Conservation (phyloP, 345 rosid species). For the Populus pruinosa region DNA sequence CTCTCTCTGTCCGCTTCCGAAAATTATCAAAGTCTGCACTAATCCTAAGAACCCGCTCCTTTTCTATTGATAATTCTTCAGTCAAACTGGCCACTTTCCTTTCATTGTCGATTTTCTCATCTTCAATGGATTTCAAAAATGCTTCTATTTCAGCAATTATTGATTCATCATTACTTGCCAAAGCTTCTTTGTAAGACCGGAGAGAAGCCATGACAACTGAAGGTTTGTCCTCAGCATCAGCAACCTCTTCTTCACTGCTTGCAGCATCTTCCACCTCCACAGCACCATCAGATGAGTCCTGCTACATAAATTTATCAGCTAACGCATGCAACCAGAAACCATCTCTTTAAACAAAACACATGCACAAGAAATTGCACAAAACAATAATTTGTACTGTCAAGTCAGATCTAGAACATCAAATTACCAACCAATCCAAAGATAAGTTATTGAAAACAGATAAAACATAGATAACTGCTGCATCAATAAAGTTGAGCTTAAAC, state of each 20-base stretch:
- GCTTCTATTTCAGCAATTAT: conserved; percentile 65
- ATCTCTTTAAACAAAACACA: background rate
- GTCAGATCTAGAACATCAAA: background rate
- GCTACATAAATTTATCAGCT: conserved; percentile 31
- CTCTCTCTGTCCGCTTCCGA: conserved; percentile 88
- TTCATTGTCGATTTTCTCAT: conserved; percentile 54
- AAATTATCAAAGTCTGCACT: conserved; percentile 97
- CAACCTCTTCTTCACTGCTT: conserved; percentile 29
- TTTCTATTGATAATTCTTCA: conserved; percentile 62
- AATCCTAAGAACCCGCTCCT: conserved; percentile 72
- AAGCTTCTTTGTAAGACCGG: conserved; percentile 61
- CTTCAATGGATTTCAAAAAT: conserved; percentile 62
- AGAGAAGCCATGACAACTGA: conserved; percentile 47
- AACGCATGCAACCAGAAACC: background rate
- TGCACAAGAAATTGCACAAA: background rate
- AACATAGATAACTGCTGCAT: too few species aligned
- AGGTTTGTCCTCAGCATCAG: conserved; percentile 47
- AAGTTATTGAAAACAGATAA: too few species aligned
- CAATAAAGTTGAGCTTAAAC: too few species aligned
- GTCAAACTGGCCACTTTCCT: conserved; percentile 52
- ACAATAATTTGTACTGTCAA: background rate
- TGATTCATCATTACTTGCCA: conserved; percentile 56
- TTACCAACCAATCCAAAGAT: background rate
- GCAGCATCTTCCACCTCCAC: conserved; percentile 34
- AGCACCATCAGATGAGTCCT: conserved; percentile 63